phyloP scores from a whole-genome alignment of 2,329 filamentous ascomycete species.

The Penicillium sp. region DNA sequence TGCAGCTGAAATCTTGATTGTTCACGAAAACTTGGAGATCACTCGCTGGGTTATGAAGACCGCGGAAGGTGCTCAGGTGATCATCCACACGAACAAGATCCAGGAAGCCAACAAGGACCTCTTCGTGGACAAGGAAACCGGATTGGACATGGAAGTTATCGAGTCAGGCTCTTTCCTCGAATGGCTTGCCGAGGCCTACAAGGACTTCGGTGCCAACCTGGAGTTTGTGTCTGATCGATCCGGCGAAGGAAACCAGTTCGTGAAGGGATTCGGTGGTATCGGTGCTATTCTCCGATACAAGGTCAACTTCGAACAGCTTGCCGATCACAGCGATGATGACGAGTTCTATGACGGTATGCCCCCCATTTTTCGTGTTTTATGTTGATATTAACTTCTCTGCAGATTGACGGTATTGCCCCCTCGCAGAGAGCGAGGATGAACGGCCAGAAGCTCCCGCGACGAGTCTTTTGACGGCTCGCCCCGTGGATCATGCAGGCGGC shows the following conservation, averaged over 20 bases:
- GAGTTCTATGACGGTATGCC: constrained; percentile 77
- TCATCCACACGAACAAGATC: constrained; percentile 84
- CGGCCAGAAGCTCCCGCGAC: constrained; percentile 58
- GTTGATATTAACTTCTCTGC: constrained; percentile 12
- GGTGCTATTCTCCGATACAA: constrained; percentile 97
- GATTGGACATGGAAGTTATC: constrained; percentile 94
- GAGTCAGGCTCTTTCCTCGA: constrained; percentile 93
- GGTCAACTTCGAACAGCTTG: constrained; percentile 99
- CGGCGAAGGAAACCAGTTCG: constrained; percentile 98
- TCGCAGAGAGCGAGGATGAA: constrained; percentile 83
- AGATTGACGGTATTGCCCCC: constrained; percentile 90
- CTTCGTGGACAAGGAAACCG: constrained; percentile 94
- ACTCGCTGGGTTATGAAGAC: constrained; percentile 88
- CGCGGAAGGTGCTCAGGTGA: constrained; percentile 66
- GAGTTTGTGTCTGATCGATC: constrained; percentile 98
- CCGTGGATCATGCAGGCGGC: constrained; percentile 37
- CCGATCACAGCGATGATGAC: constrained; percentile 84
- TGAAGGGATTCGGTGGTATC: constrained; percentile 98
- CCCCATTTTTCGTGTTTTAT: not conserved
- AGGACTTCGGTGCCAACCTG: constrained; percentile 90
- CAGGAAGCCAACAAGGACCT: constrained; percentile 76
- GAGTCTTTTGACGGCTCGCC: constrained; percentile 57
- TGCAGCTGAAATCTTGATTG: constrained; percentile 89
- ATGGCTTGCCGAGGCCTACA: constrained; percentile 98
- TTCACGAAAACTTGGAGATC: constrained; percentile 95